Evolutionary conservation across 306 rosid species (phyloP).

Genomic region (Ormosia semicastrata): DNA sequence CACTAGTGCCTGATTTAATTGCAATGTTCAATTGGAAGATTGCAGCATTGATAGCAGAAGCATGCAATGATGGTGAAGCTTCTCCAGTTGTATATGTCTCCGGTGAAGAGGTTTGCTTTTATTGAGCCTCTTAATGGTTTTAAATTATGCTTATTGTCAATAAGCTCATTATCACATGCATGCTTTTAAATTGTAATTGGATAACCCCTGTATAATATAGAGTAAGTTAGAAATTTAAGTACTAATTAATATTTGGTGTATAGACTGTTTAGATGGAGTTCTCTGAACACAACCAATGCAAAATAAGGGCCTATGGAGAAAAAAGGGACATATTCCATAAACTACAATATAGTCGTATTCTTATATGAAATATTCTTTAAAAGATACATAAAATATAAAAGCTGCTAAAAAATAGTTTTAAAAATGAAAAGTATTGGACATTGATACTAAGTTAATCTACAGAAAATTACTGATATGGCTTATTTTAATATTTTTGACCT

Average conservation of each 20-base stretch:
- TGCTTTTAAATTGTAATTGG: background rate
- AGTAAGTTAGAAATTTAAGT: background rate
- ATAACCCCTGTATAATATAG: background rate
- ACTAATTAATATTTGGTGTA: background rate
- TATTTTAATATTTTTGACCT: background rate
- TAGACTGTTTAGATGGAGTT: background rate
- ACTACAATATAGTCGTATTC: background rate
- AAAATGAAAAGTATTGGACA: background rate
- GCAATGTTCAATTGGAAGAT: constrained; percentile 47
- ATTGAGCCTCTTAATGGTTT: constrained; percentile 9
- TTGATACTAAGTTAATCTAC: background rate
- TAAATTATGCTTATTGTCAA: background rate
- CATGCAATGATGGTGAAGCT: constrained; percentile 35
- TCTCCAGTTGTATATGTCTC: constrained; percentile 79
- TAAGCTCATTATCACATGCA: background rate
- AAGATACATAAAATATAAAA: background rate
- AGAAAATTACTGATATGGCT: background rate
- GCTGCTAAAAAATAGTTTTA: background rate
- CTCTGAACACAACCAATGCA: background rate
- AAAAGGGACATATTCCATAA: background rate
- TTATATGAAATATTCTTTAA: background rate
- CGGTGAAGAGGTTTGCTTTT: constrained; percentile 88
- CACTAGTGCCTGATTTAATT: constrained; percentile 18
- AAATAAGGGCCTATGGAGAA: background rate
- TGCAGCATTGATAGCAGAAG: constrained; percentile 74